These are phyloP conservation scores for Barnettozyma californica DNA, from an alignment of 805 yeast species.

Conservation along the genomic window DNA sequence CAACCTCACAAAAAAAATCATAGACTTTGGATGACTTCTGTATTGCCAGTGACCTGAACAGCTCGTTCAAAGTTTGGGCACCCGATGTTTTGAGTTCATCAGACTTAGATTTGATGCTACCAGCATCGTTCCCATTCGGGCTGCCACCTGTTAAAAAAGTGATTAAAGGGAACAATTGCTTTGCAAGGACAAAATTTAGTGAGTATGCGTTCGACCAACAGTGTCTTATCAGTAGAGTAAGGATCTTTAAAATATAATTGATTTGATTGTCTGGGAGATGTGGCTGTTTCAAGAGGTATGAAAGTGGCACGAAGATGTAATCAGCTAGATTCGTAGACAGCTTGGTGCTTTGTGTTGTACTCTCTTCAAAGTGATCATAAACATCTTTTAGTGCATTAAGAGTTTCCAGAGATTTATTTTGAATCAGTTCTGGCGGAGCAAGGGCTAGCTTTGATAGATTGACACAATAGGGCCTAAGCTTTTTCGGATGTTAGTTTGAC, in stretches of 20 bases:
- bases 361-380: conserved; percentile 17
- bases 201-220: conserved; percentile 42
- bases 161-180: conserved; percentile 43
- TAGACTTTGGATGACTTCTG: conserved; percentile 19
- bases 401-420: conserved; percentile 29
- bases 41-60: conserved; percentile 27
- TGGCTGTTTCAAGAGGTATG: conserved; percentile 45
- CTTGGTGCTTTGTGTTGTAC: conserved; percentile 14
- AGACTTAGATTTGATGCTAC: conserved; percentile 24
- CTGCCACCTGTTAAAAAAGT: conserved; percentile 43
- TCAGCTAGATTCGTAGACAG: conserved; percentile 46
- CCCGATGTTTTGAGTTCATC: conserved; percentile 36
- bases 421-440: conserved; percentile 31
- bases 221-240: conserved; percentile 37
- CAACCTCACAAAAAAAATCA: conserved; percentile 27
- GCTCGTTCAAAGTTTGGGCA: conserved; percentile 25
- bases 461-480: conserved; percentile 40
- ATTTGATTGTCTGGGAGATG: conserved; percentile 41
- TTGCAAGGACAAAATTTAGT: conserved; percentile 33
- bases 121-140: conserved; percentile 31
- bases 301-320: conserved; percentile 57
- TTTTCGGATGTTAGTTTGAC: conserved; percentile 7
- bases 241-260: conserved; percentile 40
- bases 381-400: conserved; percentile 31
- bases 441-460: conserved; percentile 39